These are phyloP conservation scores for Yamadazyma blattariae DNA, from an alignment of 1,139 yeast species.

Conservation along the genomic window DNA sequence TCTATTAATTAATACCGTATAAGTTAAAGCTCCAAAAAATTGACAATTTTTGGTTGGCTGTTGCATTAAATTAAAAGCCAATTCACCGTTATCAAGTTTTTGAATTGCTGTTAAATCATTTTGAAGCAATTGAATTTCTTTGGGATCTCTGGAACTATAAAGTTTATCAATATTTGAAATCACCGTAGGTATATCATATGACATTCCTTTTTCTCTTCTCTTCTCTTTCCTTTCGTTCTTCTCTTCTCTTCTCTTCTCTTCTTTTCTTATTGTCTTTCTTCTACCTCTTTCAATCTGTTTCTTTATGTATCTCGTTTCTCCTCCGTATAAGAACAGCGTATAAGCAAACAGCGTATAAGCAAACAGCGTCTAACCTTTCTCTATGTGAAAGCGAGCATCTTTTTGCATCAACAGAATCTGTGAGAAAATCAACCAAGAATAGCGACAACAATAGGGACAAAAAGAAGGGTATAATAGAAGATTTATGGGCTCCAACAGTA, in stretches of 20 bases:
- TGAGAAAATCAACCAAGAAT: constrained; percentile 4
- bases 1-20: constrained; percentile 55
- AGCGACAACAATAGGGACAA: too few species aligned
- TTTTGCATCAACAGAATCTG: neutral
- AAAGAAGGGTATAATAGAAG: too few species aligned
- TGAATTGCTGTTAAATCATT: constrained; percentile 53
- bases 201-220: too few species aligned
- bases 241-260: too few species aligned
- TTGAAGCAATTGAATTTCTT: constrained; percentile 46
- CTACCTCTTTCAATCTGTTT: neutral
- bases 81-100: constrained; percentile 45
- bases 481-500: too few species aligned
- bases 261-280: neutral
- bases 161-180: constrained; percentile 34
- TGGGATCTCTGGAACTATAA: constrained; percentile 41
- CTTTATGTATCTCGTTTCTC: too few species aligned
- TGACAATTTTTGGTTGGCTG: constrained; percentile 47
- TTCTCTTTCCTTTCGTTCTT: too few species aligned
- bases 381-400: neutral
- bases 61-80: constrained; percentile 49
- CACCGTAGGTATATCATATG: constrained; percentile 9
- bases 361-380: too few species aligned
- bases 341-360: too few species aligned
- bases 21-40: constrained; percentile 73
- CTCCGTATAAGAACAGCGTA: neutral